These are phyloP conservation scores for Penicillium fimorum DNA, from an alignment of 495 filamentous ascomycete genomes.

Conservation along the genomic window DNA sequence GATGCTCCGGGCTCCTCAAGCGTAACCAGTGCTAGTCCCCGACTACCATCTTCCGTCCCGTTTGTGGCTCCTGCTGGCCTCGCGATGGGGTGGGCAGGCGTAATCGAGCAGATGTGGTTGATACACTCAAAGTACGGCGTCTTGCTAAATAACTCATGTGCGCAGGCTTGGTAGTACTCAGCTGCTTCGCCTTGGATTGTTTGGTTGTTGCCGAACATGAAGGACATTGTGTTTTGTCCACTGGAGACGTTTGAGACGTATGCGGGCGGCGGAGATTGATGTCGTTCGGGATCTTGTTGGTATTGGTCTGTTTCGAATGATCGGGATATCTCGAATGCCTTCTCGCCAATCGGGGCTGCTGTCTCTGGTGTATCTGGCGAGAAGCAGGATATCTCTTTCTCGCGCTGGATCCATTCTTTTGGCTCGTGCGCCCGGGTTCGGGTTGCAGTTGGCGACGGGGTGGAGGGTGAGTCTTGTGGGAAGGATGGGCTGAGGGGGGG, in stretches of 20 bases:
- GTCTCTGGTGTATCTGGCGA: slow-evolving; percentile 32
- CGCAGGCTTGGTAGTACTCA: slow-evolving; percentile 54
- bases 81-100: slow-evolving; percentile 17
- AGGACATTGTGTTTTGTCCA: slow-evolving; percentile 20
- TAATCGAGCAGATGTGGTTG: slow-evolving; percentile 48
- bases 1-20: not conserved
- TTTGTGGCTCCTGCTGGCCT: slow-evolving; percentile 5
- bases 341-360: slow-evolving; percentile 12
- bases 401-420: slow-evolving; percentile 39
- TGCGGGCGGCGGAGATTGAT: slow-evolving; percentile 9
- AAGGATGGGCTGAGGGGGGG: slow-evolving; percentile 30
- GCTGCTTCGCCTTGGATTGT: slow-evolving; percentile 44
- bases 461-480: slow-evolving; percentile 33
- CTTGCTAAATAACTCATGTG: slow-evolving; percentile 49
- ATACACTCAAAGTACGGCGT: slow-evolving; percentile 51
- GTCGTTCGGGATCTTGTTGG: not conserved
- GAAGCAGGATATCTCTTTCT: slow-evolving; percentile 43
- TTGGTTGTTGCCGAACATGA: slow-evolving; percentile 29
- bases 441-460: slow-evolving; percentile 30
- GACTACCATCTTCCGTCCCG: not conserved
- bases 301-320: not conserved
- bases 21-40: not conserved
- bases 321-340: slow-evolving; percentile 14
- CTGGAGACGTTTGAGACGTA: slow-evolving; percentile 2
- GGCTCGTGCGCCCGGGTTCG: slow-evolving; percentile 4